These are phyloP conservation scores for Rhodofomes roseus DNA, from an alignment of 1,284 basidiomycete genomes.

Conservation along the genomic window DNA sequence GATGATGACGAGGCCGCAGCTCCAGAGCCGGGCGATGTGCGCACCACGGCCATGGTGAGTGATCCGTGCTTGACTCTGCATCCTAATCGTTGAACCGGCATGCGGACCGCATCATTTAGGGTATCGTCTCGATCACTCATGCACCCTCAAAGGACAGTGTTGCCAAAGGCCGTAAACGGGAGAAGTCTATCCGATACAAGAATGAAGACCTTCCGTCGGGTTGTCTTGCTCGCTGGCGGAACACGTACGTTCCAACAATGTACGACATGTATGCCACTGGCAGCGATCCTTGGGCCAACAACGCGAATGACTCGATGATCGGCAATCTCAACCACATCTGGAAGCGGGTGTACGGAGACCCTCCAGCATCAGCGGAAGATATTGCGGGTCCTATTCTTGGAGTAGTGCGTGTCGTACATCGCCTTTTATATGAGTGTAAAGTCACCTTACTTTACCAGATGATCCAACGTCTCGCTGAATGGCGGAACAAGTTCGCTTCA, in stretches of 20 bases:
- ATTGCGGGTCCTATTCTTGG: not conserved
- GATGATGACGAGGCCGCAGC: not conserved
- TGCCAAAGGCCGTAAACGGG: not conserved
- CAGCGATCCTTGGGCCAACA: not conserved
- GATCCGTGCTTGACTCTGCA: not conserved
- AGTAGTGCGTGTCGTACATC: not conserved
- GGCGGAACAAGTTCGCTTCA: not conserved
- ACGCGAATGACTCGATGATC: not conserved
- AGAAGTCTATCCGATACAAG: not conserved
- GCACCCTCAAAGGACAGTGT: not conserved
- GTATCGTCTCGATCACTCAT: not conserved
- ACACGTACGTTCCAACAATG: not conserved
- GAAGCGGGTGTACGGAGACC: not conserved
- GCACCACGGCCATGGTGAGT: not conserved
- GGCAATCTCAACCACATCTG: not conserved
- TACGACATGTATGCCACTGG: not conserved
- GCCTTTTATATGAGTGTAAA: no score
- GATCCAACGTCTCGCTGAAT: not conserved
- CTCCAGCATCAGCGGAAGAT: not conserved
- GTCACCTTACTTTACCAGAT: not conserved
- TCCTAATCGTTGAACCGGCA: no score
- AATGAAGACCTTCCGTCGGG: not conserved
- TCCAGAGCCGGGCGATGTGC: not conserved
- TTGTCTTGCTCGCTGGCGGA: not conserved
- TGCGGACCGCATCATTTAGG: no score